Evolutionary conservation across 495 filamentous ascomycete genomes (phyloP).

Genomic region (Penicillium goetzii): DNA sequence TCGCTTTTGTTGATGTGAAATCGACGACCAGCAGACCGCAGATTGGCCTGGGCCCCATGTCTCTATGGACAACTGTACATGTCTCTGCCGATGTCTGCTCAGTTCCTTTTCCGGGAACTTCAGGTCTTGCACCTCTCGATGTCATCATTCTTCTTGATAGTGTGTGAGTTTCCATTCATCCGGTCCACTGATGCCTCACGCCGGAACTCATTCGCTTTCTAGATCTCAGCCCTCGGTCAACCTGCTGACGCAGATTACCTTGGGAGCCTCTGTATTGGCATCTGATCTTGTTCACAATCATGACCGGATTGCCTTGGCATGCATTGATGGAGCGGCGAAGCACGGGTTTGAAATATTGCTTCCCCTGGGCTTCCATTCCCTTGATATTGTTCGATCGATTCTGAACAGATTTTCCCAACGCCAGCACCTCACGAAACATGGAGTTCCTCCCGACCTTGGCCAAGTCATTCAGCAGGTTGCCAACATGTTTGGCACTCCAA

Average conservation of each 20-base stretch:
- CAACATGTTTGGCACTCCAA: conserved; percentile 18
- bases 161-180: conserved; percentile 18
- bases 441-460: conserved; percentile 1
- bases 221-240: conserved; percentile 22
- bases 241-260: conserved; percentile 20
- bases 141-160: conserved; percentile 32
- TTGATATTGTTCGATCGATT: conserved; percentile 18
- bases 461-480: conserved; percentile 20
- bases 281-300: conserved; percentile 19
- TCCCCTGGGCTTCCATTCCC: conserved; percentile 30
- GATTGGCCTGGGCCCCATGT: conserved; percentile 20
- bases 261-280: conserved; percentile 24
- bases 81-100: conserved; percentile 31
- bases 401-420: conserved; percentile 19
- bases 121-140: conserved; percentile 29
- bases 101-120: conserved; percentile 17
- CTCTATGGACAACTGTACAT: conserved; percentile 31
- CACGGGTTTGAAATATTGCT: conserved; percentile 25
- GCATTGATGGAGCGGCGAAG: conserved; percentile 13
- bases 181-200: neutral
- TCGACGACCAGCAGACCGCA: conserved; percentile 14
- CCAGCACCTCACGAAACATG: conserved; percentile 8
- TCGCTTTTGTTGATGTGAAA: conserved; percentile 28
- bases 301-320: conserved; percentile 28
- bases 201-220: conserved; percentile 6